These are phyloP conservation scores for Spergularia marina DNA, from an alignment of 148 eudicot species.

Conservation along the genomic window DNA sequence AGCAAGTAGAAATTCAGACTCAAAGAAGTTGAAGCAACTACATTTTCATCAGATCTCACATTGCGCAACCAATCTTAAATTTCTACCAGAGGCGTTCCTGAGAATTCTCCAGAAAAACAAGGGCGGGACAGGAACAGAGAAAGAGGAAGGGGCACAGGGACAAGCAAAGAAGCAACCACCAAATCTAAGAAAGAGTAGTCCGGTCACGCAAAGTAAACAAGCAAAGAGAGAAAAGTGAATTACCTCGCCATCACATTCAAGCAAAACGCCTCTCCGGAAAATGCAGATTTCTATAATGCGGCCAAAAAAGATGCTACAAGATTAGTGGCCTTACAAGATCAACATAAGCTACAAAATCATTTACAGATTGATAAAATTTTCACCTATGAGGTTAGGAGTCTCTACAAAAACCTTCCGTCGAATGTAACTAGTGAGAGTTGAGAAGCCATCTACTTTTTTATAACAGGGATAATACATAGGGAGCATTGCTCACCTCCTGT, in stretches of 20 bases:
- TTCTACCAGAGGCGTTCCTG: too few species aligned
- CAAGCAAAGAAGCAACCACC: too few species aligned
- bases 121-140: too few species aligned
- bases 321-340: background rate
- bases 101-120: too few species aligned
- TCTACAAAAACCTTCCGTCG: background rate
- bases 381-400: constrained; percentile 1
- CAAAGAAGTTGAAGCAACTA: too few species aligned
- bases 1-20: too few species aligned
- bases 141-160: too few species aligned
- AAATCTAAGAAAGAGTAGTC: too few species aligned
- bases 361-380: constrained; percentile 2
- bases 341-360: background rate
- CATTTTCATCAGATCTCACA: too few species aligned
- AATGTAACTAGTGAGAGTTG: background rate
- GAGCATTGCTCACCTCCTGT: constrained; percentile 10
- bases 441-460: background rate
- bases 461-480: constrained; percentile 4
- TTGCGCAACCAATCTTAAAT: too few species aligned
- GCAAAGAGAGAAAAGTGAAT: constrained; percentile 1
- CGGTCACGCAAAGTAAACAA: background rate
- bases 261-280: background rate
- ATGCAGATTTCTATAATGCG: constrained; percentile 6
- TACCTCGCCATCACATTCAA: background rate
- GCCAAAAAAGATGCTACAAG: constrained; percentile 5